Base-by-base conservation (phyloP, 2,329 filamentous ascomycete genomes). In the Aspergillus aculeatus region DNA sequence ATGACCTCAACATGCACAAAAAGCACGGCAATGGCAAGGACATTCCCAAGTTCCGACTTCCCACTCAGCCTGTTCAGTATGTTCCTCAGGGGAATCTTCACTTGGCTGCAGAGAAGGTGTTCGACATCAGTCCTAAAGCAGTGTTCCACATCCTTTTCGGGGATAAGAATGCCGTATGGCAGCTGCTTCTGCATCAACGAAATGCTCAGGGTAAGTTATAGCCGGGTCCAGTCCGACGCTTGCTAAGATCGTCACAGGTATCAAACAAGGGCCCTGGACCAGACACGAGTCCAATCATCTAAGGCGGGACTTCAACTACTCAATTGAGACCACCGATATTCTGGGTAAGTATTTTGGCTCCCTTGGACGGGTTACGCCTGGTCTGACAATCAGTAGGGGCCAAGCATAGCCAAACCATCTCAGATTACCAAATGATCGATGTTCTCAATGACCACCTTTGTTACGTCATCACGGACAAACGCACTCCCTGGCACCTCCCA, bases 81-180 rank as follows among this genome's bases (percentile, higher is more conserved):
- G 89, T 92, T 59, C 95, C 95, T 1, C 85, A 89, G 62, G 91
- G 89, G 56, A 93, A 96, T 85, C 86, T 88, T 55, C 83, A 85
- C 64, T 84, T 89, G 65, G 88, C 89, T 7, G 86, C 90, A 1
- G 91, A 96, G 73, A 86, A 90, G 62, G 85, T 92, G 65, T 96
- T 96, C 73, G 90, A 96, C 66, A 88, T 98, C 62, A 96, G 91
- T 63, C 89, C 95, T 50, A 98, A 99, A 75, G 92, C 91, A 0
- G 87, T 96, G 59, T 99, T 98, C 75, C 94, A 98, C 71, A 91
- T 98, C 16, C 84, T 99, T 54, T 99, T 98, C 75, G 95, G 95
- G 41, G 95, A 99, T 75, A 96, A 94, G 78, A 96, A 91, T 73
- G 91, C 93, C 35, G 88, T 98, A 44, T 99, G 97, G 77, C 92